Evolutionary conservation across 2,329 filamentous ascomycete genomes (phyloP), one percentile per base, ranked within the genome.

Genomic region (Orbilia ellipsospora): DNA sequence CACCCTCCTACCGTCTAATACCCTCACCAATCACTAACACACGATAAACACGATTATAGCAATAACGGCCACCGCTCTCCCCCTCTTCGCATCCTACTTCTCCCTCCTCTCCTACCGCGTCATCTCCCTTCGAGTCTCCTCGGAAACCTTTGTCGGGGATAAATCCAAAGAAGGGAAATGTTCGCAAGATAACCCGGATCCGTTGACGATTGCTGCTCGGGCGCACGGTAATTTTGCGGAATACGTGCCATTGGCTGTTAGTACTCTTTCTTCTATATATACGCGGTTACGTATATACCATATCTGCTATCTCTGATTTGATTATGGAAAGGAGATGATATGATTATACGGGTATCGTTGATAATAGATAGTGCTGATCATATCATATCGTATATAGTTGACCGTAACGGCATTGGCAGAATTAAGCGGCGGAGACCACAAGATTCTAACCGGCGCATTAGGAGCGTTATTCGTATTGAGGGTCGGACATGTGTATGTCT

Each of bases 71-170:
- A 60, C 56, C 45, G 57, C 64, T 15, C 72, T 75, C 52, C 72
- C 72, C 5, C 2, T 69, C 4, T 75, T 75, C 48, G 57, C 64
- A 10, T 54, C 52, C 7, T 75, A 75, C 60, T 69, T 60, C 52
- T 60, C 42, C 40, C 20, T 75, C 23, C 72, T 75, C 45, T 56
- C 64, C 64, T 75, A 69, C 60, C 72, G 72, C 31, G 72, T 75
- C 31, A 50, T 69, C 44, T 59, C 64, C 50, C 15, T 26, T 15
- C 72, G 72, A n/a, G 72, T 75, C 20, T 45, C 59, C 10, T 40
- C 52, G n/a, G 64, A 64, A 2, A 48, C 44, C 8, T 75, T 75
- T 52, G 59, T 75, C 28, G 72, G 72, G 23, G 36, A 69, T 26
- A 48, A 44, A 15, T 65, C 59, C 6, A 56, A 52, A 20, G 54